Evolutionary conservation across 2,329 filamentous ascomycete genomes (phyloP), one percentile per base, ranked within the genome.

Genomic region (Penicillium griseofulvum): DNA sequence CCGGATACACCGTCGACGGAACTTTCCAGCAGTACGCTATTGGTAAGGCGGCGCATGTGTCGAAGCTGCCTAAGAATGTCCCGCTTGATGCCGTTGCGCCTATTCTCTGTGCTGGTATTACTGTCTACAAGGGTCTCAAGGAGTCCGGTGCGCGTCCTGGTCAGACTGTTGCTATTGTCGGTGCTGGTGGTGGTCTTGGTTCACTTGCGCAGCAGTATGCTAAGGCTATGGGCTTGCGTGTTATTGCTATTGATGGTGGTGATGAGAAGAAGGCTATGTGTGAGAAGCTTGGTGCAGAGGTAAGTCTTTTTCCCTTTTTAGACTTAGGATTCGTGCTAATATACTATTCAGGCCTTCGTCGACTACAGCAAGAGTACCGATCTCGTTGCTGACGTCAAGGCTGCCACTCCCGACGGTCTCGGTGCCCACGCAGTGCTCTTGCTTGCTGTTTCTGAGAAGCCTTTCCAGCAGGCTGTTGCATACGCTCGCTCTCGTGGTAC

Each of bases 11-110:
- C 5, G 91, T 96, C 71, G 90, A 96, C 72, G 92, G 92, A 31
- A 87, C 87, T 39, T 97, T 97, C 83, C 92, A 97, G 80, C 87
- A 96, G 80, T 97, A 96, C 79, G 85, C 84, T 73, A 84, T 96
- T 64, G 91, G 87, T 64, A 95, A 96, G 75, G 91, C 91, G 16
- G 85, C 88, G 17, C 90, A 96, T 74, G 86, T 94, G 16, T 90
- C 91, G 28, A 86, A 87, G 64, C 87, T 97, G 61, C 89, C 89
- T 62, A 88, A 92, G 74, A 84, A 88, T 16, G 83, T 87, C 59
- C 80, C 85, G 56, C 85, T 96, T 42, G 91, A 92, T 69, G 85
- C 85, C 49, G 81, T 95, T 55, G 83, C 90, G 1, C 91, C 91
- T 14, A 83, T 96, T 53, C 83, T 96, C 33, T 95, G 90, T 74